Evolutionary conservation across 2,329 filamentous ascomycete species (phyloP), one percentile per base, ranked within the genome.

Genomic region (Magnaporthiopsis incrustans): DNA sequence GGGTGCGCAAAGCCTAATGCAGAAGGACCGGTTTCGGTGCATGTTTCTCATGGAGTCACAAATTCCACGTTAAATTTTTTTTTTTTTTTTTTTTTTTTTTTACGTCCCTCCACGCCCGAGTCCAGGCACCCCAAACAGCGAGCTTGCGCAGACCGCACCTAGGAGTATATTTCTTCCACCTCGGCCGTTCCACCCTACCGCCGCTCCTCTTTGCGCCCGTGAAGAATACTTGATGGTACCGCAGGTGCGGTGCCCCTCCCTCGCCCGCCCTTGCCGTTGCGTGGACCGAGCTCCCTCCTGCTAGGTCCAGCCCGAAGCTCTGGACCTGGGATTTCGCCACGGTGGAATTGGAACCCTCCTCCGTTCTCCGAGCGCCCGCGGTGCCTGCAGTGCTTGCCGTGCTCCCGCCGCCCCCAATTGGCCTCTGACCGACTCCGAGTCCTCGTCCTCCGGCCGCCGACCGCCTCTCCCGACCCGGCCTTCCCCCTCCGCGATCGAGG

Each of bases 201-300:
- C 22, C 44, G 18, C 18, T 15, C n/a, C 22, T 53, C 22, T 18
- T 53, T n/a, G 44, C 22, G 44, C 22, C 44, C 44, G 44, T 6
- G 5, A 53, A 8, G n/a, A 53, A 53, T 53, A 53, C 44, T 53
- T 53, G 44, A 53, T 53, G 44, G 44, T 53, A 53, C 60, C 38
- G 50, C 35, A 38, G 27, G 26, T 27, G 35, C 38, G 60, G 35
- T 53, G 60, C 60, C 60, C 60, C 60, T 61, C 60, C 60, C 27
- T 38, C 59, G 59, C 59, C 38, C 33, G 38, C n/a, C 33, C 6
- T 18, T 60, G 33, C 25, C 38, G 59, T 44, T 38, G 33, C 12
- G 59, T 61, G 60, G 35, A 38, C 60, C 38, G 35, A 61, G 38
- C 38, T 61, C 38, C 50, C 15, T 44, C 14, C 38, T 61, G 60